Evolutionary conservation across 1,284 basidiomycete genomes (phyloP).

Genomic region (Puccinia coronata): DNA sequence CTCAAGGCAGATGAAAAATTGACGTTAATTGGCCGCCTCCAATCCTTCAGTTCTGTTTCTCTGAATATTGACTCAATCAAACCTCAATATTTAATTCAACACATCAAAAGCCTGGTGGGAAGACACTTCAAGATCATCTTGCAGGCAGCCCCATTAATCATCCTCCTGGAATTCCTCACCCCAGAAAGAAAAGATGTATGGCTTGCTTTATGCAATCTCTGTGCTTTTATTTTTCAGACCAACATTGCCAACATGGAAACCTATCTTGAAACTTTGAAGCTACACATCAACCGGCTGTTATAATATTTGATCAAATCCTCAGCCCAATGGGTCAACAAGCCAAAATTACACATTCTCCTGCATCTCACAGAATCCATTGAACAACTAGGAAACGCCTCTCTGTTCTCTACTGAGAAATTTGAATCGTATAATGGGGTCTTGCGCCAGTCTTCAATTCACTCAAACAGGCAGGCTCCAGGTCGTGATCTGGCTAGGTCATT

Average conservation of each 20-base stretch:
- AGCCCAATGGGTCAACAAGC: conserved; percentile 35
- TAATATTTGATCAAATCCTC: conserved; percentile 56
- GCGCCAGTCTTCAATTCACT: conserved; percentile 6
- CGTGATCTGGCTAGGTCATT: neutral
- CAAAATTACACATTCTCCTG: conserved; percentile 15
- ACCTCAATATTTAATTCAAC: conserved; percentile 56
- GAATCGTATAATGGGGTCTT: conserved; percentile 12
- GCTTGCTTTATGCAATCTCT: conserved; percentile 57
- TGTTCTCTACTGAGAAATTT: conserved; percentile 8
- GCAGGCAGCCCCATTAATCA: conserved; percentile 60
- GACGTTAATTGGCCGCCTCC: neutral
- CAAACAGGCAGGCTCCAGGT: conserved; percentile 8
- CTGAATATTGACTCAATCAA: conserved; percentile 24
- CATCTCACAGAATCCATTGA: conserved; percentile 50
- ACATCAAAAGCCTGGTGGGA: conserved; percentile 59
- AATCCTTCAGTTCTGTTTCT: neutral
- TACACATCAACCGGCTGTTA: conserved; percentile 58
- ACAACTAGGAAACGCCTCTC: neutral
- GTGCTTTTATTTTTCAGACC: conserved; percentile 60
- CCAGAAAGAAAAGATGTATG: conserved; percentile 55
- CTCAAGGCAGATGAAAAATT: neutral
- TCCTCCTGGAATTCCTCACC: conserved; percentile 57
- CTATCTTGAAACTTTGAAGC: neutral
- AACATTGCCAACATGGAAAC: conserved; percentile 57
- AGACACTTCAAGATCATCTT: conserved; percentile 59